phyloP scores from a whole-genome alignment of 2,329 filamentous ascomycete genomes.

The Nemania serpens region DNA sequence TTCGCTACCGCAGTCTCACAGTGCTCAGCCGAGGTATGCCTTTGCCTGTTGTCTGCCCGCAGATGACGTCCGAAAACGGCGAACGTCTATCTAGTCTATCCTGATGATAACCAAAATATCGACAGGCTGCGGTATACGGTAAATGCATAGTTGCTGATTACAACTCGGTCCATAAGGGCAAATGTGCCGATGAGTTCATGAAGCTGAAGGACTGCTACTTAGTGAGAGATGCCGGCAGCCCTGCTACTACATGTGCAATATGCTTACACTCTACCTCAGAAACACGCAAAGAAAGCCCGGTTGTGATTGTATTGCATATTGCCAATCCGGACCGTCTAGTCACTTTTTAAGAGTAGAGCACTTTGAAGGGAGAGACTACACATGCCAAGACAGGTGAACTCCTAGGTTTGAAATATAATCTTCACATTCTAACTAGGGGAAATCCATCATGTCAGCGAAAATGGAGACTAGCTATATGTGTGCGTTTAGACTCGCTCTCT shows the following conservation, averaged over 20 bases:
- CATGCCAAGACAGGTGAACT: too few species aligned
- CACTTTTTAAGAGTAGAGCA: too few species aligned
- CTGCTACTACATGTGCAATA: background rate
- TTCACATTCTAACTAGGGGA: background rate
- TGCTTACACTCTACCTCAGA: slow-evolving; percentile 43
- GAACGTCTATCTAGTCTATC: too few species aligned
- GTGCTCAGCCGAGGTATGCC: slow-evolving; percentile 58
- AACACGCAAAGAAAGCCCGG: slow-evolving; percentile 55
- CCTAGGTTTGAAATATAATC: background rate
- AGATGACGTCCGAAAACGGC: background rate
- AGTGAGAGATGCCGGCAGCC: slow-evolving; percentile 55
- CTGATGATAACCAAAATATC: background rate
- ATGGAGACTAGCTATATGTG: background rate
- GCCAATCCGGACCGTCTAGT: background rate
- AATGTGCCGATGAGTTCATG: slow-evolving; percentile 85
- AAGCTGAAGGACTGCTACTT: slow-evolving; percentile 85
- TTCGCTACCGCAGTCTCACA: slow-evolving; percentile 59
- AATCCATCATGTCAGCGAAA: slow-evolving; percentile 14
- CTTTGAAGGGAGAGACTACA: too few species aligned
- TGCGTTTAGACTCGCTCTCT: slow-evolving; percentile 1
- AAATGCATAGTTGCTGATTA: slow-evolving; percentile 92
- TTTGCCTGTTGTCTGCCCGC: background rate
- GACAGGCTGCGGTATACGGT: slow-evolving; percentile 80
- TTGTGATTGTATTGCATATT: slow-evolving; percentile 14
- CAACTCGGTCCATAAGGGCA: slow-evolving; percentile 86